phyloP scores from a whole-genome alignment of 2,329 filamentous ascomycete species.

The Stachybotrys echinatus region DNA sequence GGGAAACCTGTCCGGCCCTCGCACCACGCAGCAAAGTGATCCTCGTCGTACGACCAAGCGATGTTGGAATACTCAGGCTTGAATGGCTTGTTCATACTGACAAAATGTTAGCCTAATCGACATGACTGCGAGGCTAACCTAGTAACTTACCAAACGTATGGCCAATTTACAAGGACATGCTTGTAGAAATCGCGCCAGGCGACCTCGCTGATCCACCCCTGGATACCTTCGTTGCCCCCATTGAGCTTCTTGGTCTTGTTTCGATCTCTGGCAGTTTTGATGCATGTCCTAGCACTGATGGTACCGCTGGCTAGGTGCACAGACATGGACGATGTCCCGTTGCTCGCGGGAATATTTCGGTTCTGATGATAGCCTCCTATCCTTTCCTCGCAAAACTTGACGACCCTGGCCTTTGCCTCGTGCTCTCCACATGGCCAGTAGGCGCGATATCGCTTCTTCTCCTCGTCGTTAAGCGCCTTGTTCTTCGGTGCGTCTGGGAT shows the following conservation, averaged over 20 bases:
- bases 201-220: conserved; percentile 74
- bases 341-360: conserved; percentile 60
- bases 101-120: conserved; percentile 5
- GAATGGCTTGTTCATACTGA: conserved; percentile 54
- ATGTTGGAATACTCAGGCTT: conserved; percentile 83
- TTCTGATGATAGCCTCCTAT: conserved; percentile 56
- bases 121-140: not conserved
- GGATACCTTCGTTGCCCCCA: conserved; percentile 59
- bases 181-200: conserved; percentile 88
- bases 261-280: conserved; percentile 55
- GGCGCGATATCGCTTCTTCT: conserved; percentile 49
- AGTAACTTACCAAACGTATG: conserved; percentile 62
- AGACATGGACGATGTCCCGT: conserved; percentile 63
- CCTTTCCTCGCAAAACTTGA: conserved; percentile 62
- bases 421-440: conserved; percentile 74
- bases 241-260: conserved; percentile 64
- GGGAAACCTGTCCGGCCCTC: conserved; percentile 73
- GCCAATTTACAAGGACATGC: conserved; percentile 80
- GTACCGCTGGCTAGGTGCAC: conserved; percentile 68
- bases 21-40: conserved; percentile 69
- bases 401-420: conserved; percentile 59
- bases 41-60: conserved; percentile 69
- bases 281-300: conserved; percentile 61
- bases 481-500: conserved; percentile 59
- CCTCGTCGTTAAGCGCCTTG: conserved; percentile 55